Evolutionary conservation across 164 flowering plant species (phyloP), one percentile per base, ranked within the genome.

Genomic region (Umbellularia californica): DNA sequence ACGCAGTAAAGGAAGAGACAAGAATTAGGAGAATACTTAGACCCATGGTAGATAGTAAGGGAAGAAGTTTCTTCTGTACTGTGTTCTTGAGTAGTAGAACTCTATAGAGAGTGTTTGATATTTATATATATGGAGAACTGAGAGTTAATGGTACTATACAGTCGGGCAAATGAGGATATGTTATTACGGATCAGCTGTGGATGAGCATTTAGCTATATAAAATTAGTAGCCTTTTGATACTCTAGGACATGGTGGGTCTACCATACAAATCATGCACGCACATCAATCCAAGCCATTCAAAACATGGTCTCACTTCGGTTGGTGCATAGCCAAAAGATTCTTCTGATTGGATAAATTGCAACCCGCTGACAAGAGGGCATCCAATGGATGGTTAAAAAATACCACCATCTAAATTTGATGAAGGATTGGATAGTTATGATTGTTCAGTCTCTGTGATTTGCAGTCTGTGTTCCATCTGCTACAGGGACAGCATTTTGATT

Each of bases 41-140:
- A 24, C 35, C 58, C 66, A 72, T 72, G 27, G 67, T 35, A 24
- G 67, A 24, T 64, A 58, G 70, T 64, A 66, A 33, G 30, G 28
- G 25, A 51, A 68, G 70, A 74, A 74, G 74, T 67, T 62, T 67
- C 70, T 65, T 19, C 30, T 68, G 19, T 35, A 41, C 28, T 30
- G 50, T 30, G 5, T 12, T 25, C 28, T 58, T 2, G 60, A 35
- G 74, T 60, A 4, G 27, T 33, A 41, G 47, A 64, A 30, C 58
- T 23, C 58, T 67, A 9, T 17, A 7, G 22, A 55, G 76, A 55
- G 76, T 62, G 52, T 66, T 65, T 50, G 66, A 55, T 71, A 65
- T 65, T 9, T 58, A 72, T 58, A 76, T 24, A 68, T 76, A 28
- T 47, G 70, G 68, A 74, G 82, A 72, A 4, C 58, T 64, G 70